Evolutionary conservation across 305 asterid species (phyloP).

Genomic region (Solanum hybrid): DNA sequence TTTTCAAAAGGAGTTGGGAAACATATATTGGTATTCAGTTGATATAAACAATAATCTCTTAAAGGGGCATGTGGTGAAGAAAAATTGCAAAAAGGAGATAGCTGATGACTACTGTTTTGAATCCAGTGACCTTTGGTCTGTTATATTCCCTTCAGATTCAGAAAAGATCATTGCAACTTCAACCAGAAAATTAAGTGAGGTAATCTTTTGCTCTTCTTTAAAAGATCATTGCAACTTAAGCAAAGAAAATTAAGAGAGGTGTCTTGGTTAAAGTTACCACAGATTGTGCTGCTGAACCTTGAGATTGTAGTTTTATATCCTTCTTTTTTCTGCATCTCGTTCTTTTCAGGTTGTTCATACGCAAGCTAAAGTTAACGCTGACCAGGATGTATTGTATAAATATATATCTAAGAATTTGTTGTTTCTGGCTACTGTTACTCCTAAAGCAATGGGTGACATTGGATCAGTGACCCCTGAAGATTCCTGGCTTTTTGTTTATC

Average conservation of each 20-base stretch:
- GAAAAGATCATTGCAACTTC: constrained; percentile 80
- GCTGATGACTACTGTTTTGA: constrained; percentile 65
- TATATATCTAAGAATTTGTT: constrained; percentile 77
- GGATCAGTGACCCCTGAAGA: constrained; percentile 89
- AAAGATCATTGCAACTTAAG: not conserved
- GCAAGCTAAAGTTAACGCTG: constrained; percentile 79
- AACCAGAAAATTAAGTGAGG: constrained; percentile 78
- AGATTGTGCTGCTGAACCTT: constrained; percentile 6
- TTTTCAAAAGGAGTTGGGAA: constrained; percentile 56
- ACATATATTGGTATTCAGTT: constrained; percentile 85
- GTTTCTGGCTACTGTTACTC: constrained; percentile 80
- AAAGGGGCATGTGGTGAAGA: constrained; percentile 71
- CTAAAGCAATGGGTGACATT: constrained; percentile 72
- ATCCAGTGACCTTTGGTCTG: constrained; percentile 68
- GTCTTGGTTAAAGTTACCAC: not conserved
- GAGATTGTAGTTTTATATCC: constrained; percentile 1
- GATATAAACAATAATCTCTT: constrained; percentile 51
- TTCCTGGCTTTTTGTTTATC: constrained; percentile 68
- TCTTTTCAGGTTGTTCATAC: constrained; percentile 82
- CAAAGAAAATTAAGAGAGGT: not conserved
- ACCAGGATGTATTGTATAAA: constrained; percentile 93
- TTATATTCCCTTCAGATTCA: constrained; percentile 78
- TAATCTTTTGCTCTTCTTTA: constrained; percentile 19
- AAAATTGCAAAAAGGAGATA: constrained; percentile 36
- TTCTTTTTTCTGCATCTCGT: constrained; percentile 8